Evolutionary conservation across 345 rosid genomes (phyloP).

Genomic region (Lepidium sativum): DNA sequence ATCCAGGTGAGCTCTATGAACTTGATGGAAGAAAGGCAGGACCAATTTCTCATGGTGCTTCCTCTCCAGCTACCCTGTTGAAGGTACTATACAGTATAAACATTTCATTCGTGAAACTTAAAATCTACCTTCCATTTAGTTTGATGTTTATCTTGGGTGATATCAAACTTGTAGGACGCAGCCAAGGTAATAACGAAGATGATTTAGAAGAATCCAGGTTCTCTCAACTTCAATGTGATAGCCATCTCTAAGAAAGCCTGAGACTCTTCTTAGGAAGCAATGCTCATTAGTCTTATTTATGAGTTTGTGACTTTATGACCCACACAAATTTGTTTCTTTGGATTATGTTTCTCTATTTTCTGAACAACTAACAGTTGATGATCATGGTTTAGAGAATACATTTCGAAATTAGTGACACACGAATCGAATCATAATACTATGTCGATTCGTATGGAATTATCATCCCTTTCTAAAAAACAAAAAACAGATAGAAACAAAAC

Average conservation of each 20-base stretch:
- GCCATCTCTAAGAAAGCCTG: constrained; percentile 44
- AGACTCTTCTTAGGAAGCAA: background rate
- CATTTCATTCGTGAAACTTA: background rate
- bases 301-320: constrained; percentile 1
- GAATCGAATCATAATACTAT: background rate
- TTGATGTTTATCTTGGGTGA: background rate
- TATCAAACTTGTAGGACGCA: constrained; percentile 47
- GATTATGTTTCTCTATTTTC: constrained; percentile 1
- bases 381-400: background rate
- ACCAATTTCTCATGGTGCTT: constrained; percentile 69
- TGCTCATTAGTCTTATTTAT: constrained; percentile 4
- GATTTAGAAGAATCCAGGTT: constrained; percentile 71
- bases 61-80: constrained; percentile 59
- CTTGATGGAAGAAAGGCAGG: constrained; percentile 87
- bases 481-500: too few relatives aligned
- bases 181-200: constrained; percentile 60
- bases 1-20: constrained; percentile 72
- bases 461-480: background rate
- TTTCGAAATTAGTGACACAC: background rate
- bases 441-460: background rate
- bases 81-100: constrained; percentile 37
- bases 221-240: constrained; percentile 78
- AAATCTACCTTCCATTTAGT: background rate
- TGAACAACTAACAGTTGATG: background rate
- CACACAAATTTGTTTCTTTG: background rate